phyloP scores from a whole-genome alignment of 164 flowering plant species.

The Piper longum region DNA sequence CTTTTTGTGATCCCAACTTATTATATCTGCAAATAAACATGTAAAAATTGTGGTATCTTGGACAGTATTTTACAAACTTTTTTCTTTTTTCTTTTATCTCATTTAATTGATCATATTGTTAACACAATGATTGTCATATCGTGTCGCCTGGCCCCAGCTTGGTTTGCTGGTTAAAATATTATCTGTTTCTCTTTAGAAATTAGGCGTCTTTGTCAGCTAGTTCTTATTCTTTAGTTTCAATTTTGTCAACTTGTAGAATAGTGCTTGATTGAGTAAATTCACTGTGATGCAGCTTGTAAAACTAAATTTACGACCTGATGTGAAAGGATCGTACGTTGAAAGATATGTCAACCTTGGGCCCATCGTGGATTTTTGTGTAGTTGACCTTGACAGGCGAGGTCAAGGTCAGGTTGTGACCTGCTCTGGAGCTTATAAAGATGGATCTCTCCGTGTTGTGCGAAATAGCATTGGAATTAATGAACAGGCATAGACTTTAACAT shows the following conservation, averaged over 20 bases:
- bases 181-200: no score
- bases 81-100: neutral
- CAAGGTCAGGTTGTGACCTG: conserved; percentile 99
- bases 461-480: conserved; percentile 99
- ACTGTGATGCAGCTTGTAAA: conserved; percentile 62
- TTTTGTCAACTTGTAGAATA: neutral
- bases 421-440: conserved; percentile 98
- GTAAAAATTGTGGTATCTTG: no score
- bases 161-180: no score
- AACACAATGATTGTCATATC: no score
- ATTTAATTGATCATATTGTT: no score
- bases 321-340: conserved; percentile 95
- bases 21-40: no score
- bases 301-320: conserved; percentile 81
- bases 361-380: conserved; percentile 93
- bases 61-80: no score
- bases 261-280: neutral
- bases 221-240: no score
- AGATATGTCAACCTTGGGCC: conserved; percentile 95
- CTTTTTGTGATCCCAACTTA: no score
- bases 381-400: conserved; percentile 97
- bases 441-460: conserved; percentile 92
- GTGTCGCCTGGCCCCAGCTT: neutral
- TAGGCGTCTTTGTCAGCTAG: no score
- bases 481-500: conserved; percentile 36